A percentile compares a stretch with the other conserved stretches of the same genome.
Conservation (phyloP, 2,329 filamentous ascomycete genomes). For the Cladosporium sp. region DNA sequence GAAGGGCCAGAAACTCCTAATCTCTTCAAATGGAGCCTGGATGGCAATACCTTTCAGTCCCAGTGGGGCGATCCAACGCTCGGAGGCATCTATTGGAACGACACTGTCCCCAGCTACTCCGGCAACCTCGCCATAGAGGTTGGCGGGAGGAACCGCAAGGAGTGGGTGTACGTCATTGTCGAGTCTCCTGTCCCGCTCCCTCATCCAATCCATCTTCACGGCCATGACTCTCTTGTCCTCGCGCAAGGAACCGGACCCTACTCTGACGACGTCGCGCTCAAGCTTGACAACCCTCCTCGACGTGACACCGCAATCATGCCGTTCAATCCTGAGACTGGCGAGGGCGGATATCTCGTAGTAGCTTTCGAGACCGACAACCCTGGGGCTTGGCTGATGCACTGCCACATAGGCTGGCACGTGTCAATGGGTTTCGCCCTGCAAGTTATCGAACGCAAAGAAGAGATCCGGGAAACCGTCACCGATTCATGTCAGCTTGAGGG, state of each 20-base stretch:
- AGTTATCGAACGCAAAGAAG: slow-evolving; percentile 21
- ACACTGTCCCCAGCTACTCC: slow-evolving; percentile 31
- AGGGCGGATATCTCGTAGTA: slow-evolving; percentile 26
- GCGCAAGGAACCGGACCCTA: slow-evolving; percentile 27
- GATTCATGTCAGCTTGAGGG: slow-evolving; percentile 20
- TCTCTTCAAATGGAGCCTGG: slow-evolving; percentile 40
- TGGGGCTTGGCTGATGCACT: slow-evolving; percentile 24
- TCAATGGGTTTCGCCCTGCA: slow-evolving; percentile 23
- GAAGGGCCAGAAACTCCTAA: slow-evolving; percentile 27
- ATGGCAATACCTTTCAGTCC: slow-evolving; percentile 36
- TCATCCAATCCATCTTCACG: slow-evolving; percentile 27
- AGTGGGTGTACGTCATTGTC: slow-evolving; percentile 44
- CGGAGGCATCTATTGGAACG: slow-evolving; percentile 23
- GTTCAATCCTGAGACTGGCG: not conserved
- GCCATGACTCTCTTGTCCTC: slow-evolving; percentile 42
- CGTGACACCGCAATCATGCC: slow-evolving; percentile 28
- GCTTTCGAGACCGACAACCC: slow-evolving; percentile 29
- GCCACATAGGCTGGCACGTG: slow-evolving; percentile 26
- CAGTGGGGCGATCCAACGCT: slow-evolving; percentile 35
- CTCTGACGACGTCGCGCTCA: slow-evolving; percentile 16
- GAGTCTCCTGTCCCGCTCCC: slow-evolving; percentile 33
- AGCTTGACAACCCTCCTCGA: slow-evolving; percentile 30
- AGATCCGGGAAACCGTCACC: slow-evolving; percentile 27
- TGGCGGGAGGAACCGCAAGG: slow-evolving; percentile 27
- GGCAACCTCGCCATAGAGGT: slow-evolving; percentile 36